phyloP scores from a whole-genome alignment of 148 eudicot genomes.

The Silene conica region DNA sequence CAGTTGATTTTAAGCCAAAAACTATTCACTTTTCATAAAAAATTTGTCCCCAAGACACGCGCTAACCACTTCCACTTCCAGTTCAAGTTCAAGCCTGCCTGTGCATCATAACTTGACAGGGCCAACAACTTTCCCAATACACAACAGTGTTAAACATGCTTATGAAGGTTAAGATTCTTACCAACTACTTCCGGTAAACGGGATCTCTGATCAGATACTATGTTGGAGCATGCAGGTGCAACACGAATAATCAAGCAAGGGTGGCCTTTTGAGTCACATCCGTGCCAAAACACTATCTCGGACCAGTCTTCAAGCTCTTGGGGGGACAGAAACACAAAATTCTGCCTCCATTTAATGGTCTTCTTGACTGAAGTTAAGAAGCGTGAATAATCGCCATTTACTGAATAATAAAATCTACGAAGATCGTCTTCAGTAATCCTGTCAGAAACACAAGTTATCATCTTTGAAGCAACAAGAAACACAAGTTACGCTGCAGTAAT shows the following conservation, averaged over 20 bases:
- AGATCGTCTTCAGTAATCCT: constrained; percentile 59
- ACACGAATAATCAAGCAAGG: constrained; percentile 64
- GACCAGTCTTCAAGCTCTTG: constrained; percentile 57
- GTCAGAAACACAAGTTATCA: constrained; percentile 21
- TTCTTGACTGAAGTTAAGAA: constrained; percentile 49
- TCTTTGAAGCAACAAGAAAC: background rate
- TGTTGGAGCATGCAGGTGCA: constrained; percentile 49
- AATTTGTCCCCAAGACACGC: background rate
- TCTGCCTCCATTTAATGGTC: constrained; percentile 61
- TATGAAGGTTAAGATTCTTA: constrained; percentile 25
- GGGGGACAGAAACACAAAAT: constrained; percentile 35
- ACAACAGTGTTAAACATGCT: background rate
- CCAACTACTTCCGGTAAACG: constrained; percentile 60
- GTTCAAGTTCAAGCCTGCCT: background rate
- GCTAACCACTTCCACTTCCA: background rate
- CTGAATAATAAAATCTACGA: constrained; percentile 44
- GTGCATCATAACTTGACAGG: background rate
- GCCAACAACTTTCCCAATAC: constrained; percentile 2
- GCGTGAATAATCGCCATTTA: constrained; percentile 46
- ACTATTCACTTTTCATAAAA: background rate
- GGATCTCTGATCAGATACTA: constrained; percentile 32
- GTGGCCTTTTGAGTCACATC: constrained; percentile 41
- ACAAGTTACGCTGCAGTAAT: background rate
- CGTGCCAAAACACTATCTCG: constrained; percentile 64
- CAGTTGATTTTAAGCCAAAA: constrained; percentile 1